Base-by-base conservation (phyloP, 1,284 basidiomycete genomes). In the Mycena citricolor region DNA sequence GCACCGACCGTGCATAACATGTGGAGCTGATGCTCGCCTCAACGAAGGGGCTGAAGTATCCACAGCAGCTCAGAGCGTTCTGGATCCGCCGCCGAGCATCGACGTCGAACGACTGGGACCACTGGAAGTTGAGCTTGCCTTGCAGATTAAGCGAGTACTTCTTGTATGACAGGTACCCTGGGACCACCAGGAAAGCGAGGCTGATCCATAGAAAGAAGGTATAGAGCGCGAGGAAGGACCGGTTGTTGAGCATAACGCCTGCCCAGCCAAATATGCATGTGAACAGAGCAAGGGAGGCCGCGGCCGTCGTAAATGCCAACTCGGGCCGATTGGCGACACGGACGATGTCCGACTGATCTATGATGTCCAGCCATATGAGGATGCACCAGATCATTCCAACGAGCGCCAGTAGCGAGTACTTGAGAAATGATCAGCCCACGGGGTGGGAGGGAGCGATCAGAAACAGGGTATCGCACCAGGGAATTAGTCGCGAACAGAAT, bases 91-190 rank as follows among this genome's bases (percentile, higher is more conserved):
- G 61, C 20, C 84, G 70, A 3, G 75, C 81, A 4, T 58, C 52
- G 4, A 73, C 59, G 8, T 76, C 78, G 16, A 86, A 67, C 20
- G 62, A 54, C 32, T 76, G 66, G 29, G 76, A 79, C 83, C 84
- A 87, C 58, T 83, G 75, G 8, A 70, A 64, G 61, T 86, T 86
- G 59, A 86, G 63, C 61, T 86, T 86, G 39, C 81, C 83, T 57
- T 84, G 81, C 38, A 87, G 72, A 58, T 86, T 86, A 70, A 86
- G 85, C 0, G 74, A 68, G 36, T 68, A 69, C 8, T 70, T 68
- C 57, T 79, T 79, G 70, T 85, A 87, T 26, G 82, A 77, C 43
- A 84, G 61, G 64, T 87, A 87, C 2, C 83, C 84, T 1, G 83
- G 84, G 0, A 77, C 67, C 44, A 83, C 68, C 51, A 86, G 69